Evolutionary conservation across 305 asterid species (phyloP), one percentile per base, ranked within the genome.

Genomic region (Fraxinus latifolia): DNA sequence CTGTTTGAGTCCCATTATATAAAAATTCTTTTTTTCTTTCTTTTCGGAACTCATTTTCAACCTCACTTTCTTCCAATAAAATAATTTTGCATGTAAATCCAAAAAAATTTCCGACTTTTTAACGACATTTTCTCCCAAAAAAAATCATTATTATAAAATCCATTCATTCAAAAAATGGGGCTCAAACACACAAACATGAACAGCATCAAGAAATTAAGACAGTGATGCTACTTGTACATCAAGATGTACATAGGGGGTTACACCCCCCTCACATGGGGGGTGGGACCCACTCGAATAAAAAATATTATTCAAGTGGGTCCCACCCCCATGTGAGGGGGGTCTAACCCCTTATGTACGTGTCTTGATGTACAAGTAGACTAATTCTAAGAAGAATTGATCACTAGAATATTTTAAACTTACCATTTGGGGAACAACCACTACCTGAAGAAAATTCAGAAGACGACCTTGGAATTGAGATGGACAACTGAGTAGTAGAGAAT

Each of bases 401-500:
- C 32, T 23, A 39, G 32, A 17, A 17, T 12, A 37, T 11, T 68
- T 62, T 8, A 7, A 71, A 73, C 95, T 88, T 87, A 92, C 98
- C 94, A 44, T 90, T 89, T 21, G 90, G 86, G 39, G 95, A 89
- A 83, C 87, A 86, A 68, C 89, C 88, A 23, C 83, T 86, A 79
- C 93, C 85, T 5, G 92, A 86, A 70, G 97, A 86, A 83, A 89
- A 93, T 47, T 90, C 91, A 19, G 96, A 84, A 9, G 91, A 84
- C 9, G 91, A 58, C 88, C 90, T 88, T 6, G 95, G 92, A 50
- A 89, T 92, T 78, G 97, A 94, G 50, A 93, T 93, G 34, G 97
- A 93, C 29, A 94, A 91, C 87, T 92, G 96, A 71, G 96, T 91
- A 2, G 92, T 89, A 65, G 95, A 93, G 88, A 87, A 90, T 17